Evolutionary conservation across 2,329 filamentous ascomycete species (phyloP).

Genomic region (Corynespora cassiicola): DNA sequence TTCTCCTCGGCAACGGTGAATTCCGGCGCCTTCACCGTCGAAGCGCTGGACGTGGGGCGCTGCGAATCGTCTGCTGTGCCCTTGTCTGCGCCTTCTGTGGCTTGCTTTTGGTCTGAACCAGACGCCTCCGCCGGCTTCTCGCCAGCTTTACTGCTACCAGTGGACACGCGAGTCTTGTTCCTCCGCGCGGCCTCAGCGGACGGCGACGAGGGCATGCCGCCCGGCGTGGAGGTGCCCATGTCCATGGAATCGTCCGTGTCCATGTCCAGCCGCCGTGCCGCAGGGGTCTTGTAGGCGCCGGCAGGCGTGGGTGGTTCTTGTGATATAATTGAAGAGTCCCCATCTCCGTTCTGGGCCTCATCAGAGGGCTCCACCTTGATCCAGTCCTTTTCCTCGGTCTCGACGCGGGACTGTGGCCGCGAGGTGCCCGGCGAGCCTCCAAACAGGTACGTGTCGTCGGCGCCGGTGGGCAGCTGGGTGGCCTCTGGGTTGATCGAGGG

Average conservation of each 20-base stretch:
- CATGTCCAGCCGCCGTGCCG: constrained; percentile 31
- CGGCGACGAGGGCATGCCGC: constrained; percentile 50
- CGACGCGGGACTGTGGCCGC: constrained; percentile 22
- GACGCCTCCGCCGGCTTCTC: constrained; percentile 6
- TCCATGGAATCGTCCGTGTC: constrained; percentile 33
- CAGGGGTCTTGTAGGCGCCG: constrained; percentile 51
- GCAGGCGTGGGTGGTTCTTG: constrained; percentile 47
- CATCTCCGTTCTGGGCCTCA: constrained; percentile 16
- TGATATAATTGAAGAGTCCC: constrained; percentile 36
- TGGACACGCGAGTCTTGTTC: constrained; percentile 25
- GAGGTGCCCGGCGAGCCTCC: constrained; percentile 44
- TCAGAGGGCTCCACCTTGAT: constrained; percentile 12
- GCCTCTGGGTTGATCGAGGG: constrained; percentile 45
- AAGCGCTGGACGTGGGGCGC: constrained; percentile 46
- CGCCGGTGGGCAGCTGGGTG: constrained; percentile 36
- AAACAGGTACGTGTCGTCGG: constrained; percentile 56
- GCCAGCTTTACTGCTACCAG: constrained; percentile 9
- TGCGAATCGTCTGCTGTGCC: constrained; percentile 28
- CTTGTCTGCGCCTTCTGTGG: constrained; percentile 14
- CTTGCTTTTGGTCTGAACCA: constrained; percentile 9
- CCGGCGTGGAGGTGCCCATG: constrained; percentile 34
- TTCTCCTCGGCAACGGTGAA: constrained; percentile 36
- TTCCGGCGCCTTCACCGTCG: constrained; percentile 46
- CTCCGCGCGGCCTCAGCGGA: constrained; percentile 50
- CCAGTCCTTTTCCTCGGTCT: constrained; percentile 8